Evolutionary conservation across 352 stramenopile genomes (phyloP).

Genomic region (Phytophthora sojae): DNA sequence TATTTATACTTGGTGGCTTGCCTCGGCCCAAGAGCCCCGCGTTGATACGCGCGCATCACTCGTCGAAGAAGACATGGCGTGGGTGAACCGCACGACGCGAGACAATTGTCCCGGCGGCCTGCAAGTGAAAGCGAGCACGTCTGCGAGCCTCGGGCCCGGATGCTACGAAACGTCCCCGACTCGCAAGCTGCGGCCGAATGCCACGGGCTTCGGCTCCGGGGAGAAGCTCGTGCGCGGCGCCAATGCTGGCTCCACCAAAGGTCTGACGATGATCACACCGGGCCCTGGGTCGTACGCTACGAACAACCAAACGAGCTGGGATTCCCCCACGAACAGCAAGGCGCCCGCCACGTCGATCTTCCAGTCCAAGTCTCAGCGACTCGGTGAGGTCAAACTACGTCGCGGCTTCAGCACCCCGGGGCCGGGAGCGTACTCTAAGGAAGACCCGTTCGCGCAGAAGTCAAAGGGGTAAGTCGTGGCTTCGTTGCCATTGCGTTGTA

Average conservation of each 20-base stretch:
- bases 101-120: constrained; percentile 56
- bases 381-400: constrained; percentile 39
- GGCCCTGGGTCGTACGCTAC: constrained; percentile 60
- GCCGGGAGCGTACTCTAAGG: constrained; percentile 64
- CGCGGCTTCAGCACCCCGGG: constrained; percentile 54
- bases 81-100: constrained; percentile 74
- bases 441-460: constrained; percentile 56
- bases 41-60: constrained; percentile 3
- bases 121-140: constrained; percentile 33
- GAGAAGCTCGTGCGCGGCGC: constrained; percentile 56
- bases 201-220: constrained; percentile 61
- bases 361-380: constrained; percentile 63
- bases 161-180: constrained; percentile 63
- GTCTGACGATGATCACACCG: constrained; percentile 58
- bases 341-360: constrained; percentile 48
- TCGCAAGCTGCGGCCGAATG: constrained; percentile 58
- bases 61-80: constrained; percentile 53
- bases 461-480: constrained; percentile 47
- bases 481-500: background rate
- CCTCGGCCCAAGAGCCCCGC: too few species aligned
- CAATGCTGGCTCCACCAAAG: constrained; percentile 41
- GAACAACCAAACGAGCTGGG: constrained; percentile 57
- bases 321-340: constrained; percentile 63
- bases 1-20: background rate
- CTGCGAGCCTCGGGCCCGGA: constrained; percentile 57